Percentiles rank a stretch among this genome's conserved stretches.
Evolutionary conservation across 495 filamentous ascomycete species (phyloP).

Genomic region (Margaritispora aquatica): DNA sequence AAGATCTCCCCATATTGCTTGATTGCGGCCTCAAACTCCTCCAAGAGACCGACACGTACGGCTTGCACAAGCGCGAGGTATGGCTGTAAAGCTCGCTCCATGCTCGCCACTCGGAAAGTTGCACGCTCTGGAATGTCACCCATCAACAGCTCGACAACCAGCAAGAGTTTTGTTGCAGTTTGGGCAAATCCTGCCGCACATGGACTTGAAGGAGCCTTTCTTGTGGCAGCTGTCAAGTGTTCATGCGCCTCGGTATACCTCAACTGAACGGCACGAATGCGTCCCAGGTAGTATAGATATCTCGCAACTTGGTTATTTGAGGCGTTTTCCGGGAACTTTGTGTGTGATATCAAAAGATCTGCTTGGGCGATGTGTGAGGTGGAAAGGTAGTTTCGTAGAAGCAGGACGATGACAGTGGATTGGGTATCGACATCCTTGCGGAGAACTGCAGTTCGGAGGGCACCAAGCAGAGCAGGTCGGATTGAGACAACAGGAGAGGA

Average conservation of each 20-base stretch:
- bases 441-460: conserved; percentile 86
- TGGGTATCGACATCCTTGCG: conserved; percentile 96
- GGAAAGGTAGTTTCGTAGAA: conserved; percentile 91
- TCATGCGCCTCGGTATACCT: conserved; percentile 96
- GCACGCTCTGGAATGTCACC: conserved; percentile 95
- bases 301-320: conserved; percentile 97
- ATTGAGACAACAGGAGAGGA: conserved; percentile 77
- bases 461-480: conserved; percentile 78
- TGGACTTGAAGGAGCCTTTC: conserved; percentile 86
- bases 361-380: conserved; percentile 97
- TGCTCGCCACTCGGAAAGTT: conserved; percentile 78
- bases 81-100: conserved; percentile 81
- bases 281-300: conserved; percentile 92
- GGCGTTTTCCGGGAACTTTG: conserved; percentile 84
- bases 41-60: conserved; percentile 88
- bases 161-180: conserved; percentile 84
- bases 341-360: conserved; percentile 90
- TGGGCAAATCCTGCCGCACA: conserved; percentile 92
- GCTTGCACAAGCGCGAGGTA: conserved; percentile 92
- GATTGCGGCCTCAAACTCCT: conserved; percentile 82
- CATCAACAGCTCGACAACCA: conserved; percentile 96
- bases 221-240: conserved; percentile 82
- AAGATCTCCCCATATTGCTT: conserved; percentile 75
- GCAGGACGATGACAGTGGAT: conserved; percentile 86
- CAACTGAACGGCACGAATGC: conserved; percentile 92